Evolutionary conservation across 306 rosid genomes (phyloP).

Genomic region (Lagenaria siceraria): DNA sequence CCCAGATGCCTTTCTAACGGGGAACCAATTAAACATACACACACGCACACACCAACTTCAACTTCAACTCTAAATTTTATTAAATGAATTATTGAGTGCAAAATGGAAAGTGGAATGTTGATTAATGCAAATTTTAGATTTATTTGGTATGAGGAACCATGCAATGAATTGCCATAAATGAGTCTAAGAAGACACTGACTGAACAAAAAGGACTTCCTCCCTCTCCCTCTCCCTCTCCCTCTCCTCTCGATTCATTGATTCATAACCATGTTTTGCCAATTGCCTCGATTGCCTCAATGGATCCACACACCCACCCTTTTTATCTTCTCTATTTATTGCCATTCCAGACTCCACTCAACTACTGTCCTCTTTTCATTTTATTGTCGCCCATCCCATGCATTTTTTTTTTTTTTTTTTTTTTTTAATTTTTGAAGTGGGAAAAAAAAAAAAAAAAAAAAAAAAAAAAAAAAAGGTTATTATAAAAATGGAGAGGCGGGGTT

Average conservation of each 20-base stretch:
- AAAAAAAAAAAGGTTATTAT: not conserved
- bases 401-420: not conserved
- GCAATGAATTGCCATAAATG: constrained; percentile 1
- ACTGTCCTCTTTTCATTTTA: not conserved
- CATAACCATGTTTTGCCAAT: not conserved
- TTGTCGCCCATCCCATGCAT: not conserved
- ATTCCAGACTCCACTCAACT: not conserved
- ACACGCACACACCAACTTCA: not conserved
- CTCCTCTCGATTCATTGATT: not conserved
- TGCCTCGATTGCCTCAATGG: not conserved
- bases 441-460: not conserved
- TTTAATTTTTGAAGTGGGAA: not conserved
- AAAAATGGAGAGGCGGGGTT: constrained; percentile 12
- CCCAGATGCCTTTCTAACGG: constrained; percentile 20
- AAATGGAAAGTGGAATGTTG: no score
- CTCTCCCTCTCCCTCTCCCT: not conserved
- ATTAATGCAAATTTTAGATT: no score
- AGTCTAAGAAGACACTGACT: not conserved
- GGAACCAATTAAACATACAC: constrained; percentile 8
- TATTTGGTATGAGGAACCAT: not conserved
- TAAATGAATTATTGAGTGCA: no score
- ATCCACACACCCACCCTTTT: not conserved
- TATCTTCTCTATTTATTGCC: not conserved
- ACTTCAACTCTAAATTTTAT: no score
- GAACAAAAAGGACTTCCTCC: not conserved